phyloP scores from a whole-genome alignment of 257 asterid species.

The Forsythia viridissima region DNA sequence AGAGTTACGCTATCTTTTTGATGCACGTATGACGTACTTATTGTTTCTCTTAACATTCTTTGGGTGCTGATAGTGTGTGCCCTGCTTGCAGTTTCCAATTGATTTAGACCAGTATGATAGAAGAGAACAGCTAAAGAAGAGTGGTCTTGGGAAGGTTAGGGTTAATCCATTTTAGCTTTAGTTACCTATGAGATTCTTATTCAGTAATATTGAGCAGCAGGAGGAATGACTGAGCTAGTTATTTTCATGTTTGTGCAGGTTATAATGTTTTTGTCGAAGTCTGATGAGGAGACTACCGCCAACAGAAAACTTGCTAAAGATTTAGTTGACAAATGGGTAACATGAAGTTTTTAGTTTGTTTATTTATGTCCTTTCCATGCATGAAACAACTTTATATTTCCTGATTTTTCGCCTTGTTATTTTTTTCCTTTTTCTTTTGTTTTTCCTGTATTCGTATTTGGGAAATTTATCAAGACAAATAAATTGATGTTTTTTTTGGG shows the following conservation, averaged over 20 bases:
- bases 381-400: not conserved
- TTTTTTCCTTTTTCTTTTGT: not conserved
- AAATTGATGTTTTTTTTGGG: not conserved
- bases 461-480: not conserved
- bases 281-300: slow-evolving; percentile 93
- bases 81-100: slow-evolving; percentile 76
- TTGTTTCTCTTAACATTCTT: not conserved
- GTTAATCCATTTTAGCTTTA: slow-evolving; percentile 6
- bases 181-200: not conserved
- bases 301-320: slow-evolving; percentile 91
- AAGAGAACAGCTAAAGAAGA: slow-evolving; percentile 79
- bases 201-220: slow-evolving; percentile 5
- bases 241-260: slow-evolving; percentile 53
- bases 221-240: slow-evolving; percentile 13
- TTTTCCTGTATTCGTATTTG: not conserved
- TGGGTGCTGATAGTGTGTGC: slow-evolving; percentile 31
- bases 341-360: not conserved
- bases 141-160: slow-evolving; percentile 92
- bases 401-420: not conserved
- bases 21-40: not conserved
- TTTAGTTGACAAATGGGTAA: slow-evolving; percentile 99
- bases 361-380: not conserved
- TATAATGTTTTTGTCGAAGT: slow-evolving; percentile 88
- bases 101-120: slow-evolving; percentile 82
- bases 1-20: not conserved